Percentiles rank a stretch among this genome's conserved stretches.
These are phyloP conservation scores for Geotrichum aggregatum DNA, from an alignment of 1,139 yeast species.

Conservation along the genomic window DNA sequence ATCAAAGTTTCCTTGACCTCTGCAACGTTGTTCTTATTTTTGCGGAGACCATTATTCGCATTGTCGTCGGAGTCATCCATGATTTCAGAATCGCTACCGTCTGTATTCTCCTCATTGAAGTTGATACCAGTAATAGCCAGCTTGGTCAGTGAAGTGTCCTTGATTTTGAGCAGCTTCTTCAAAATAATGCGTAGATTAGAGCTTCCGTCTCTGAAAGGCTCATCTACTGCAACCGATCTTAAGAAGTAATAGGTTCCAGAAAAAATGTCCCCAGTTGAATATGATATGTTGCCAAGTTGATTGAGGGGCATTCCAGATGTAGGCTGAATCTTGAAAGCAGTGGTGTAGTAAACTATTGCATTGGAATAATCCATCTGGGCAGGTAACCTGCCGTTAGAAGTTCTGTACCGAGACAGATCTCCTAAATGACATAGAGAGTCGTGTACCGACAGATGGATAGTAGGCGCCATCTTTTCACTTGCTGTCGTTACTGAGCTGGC, in stretches of 20 bases:
- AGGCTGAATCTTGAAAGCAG: constrained; percentile 25
- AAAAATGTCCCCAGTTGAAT: constrained; percentile 20
- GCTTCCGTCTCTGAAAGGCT: constrained; percentile 19
- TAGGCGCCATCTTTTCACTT: constrained; percentile 9
- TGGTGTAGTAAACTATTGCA: constrained; percentile 26
- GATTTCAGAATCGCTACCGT: constrained; percentile 14
- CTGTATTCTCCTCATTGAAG: constrained; percentile 3
- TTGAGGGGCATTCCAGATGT: constrained; percentile 20
- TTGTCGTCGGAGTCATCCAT: neutral
- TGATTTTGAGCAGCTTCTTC: constrained; percentile 17
- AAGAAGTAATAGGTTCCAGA: constrained; percentile 22
- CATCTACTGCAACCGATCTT: constrained; percentile 21
- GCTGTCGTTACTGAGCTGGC: neutral
- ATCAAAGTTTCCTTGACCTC: constrained; percentile 15
- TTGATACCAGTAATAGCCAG: constrained; percentile 7
- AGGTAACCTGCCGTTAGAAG: neutral
- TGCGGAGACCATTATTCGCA: neutral
- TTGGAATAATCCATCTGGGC: constrained; percentile 21
- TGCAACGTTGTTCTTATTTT: constrained; percentile 1
- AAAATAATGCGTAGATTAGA: constrained; percentile 17
- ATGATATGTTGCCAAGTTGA: constrained; percentile 22
- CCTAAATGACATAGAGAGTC: constrained; percentile 25
- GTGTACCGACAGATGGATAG: constrained; percentile 17
- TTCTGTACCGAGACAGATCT: constrained; percentile 28
- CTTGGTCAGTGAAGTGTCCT: constrained; percentile 5